Conservation (phyloP, 1,284 basidiomycete genomes). For the Cryptococcus amylolentus region DNA sequence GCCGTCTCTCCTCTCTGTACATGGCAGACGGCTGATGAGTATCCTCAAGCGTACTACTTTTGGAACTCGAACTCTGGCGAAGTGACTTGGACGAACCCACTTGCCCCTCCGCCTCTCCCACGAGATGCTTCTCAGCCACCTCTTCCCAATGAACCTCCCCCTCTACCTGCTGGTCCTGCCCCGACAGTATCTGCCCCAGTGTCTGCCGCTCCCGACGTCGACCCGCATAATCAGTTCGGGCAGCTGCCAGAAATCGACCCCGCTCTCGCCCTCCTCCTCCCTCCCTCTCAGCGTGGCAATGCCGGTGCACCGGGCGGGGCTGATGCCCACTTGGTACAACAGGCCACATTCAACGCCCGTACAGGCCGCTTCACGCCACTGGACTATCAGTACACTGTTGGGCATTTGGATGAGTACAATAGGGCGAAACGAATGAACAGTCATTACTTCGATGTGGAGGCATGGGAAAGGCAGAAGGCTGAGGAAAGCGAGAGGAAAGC, state of each 20-base stretch:
- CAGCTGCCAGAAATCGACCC: constrained; percentile 70
- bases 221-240: constrained; percentile 1
- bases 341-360: constrained; percentile 77
- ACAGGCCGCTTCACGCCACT: constrained; percentile 70
- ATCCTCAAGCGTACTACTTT: constrained; percentile 68
- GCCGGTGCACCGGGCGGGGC: constrained; percentile 39
- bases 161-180: constrained; percentile 29
- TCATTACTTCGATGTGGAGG: constrained; percentile 80
- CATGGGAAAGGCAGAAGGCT: constrained; percentile 66
- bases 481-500: constrained; percentile 58
- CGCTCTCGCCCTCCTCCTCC: constrained; percentile 73
- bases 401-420: constrained; percentile 76
- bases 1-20: constrained; percentile 4
- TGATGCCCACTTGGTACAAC: constrained; percentile 48
- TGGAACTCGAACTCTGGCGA: constrained; percentile 73
- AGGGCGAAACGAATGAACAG: constrained; percentile 79
- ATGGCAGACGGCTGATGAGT: background rate
- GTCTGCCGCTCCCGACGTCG: constrained; percentile 24
- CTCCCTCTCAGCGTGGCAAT: constrained; percentile 56
- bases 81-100: constrained; percentile 85
- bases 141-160: constrained; percentile 31
- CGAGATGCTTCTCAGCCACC: constrained; percentile 32
- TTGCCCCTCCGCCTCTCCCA: constrained; percentile 42
- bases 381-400: constrained; percentile 55
- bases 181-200: constrained; percentile 22